Conservation (phyloP, 1,139 yeast species). For the Meyerozyma smithsonii region DNA sequence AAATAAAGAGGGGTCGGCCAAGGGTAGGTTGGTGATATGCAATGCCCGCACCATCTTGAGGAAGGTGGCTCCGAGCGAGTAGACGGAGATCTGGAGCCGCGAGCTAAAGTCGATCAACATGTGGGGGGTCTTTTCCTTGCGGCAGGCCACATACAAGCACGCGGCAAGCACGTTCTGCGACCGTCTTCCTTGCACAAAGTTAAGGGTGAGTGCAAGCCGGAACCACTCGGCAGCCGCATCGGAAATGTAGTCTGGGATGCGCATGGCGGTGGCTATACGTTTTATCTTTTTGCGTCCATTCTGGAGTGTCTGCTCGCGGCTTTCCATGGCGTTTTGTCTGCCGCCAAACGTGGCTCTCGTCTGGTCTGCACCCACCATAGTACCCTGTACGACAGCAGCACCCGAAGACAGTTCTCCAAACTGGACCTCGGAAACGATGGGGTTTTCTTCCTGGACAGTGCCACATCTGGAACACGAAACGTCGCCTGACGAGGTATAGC, state of each 20-base stretch:
- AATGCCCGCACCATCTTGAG: constrained; percentile 81
- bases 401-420: constrained; percentile 91
- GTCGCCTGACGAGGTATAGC: constrained; percentile 55
- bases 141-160: constrained; percentile 89
- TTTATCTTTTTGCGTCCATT: constrained; percentile 76
- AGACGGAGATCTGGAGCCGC: constrained; percentile 83
- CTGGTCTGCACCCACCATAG: constrained; percentile 88
- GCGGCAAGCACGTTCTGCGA: constrained; percentile 95
- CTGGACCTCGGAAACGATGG: constrained; percentile 91
- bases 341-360: constrained; percentile 67
- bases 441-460: constrained; percentile 82
- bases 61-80: constrained; percentile 92
- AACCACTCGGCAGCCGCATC: constrained; percentile 90
- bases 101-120: constrained; percentile 95
- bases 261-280: constrained; percentile 73
- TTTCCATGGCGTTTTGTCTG: constrained; percentile 67
- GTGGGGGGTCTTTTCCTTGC: constrained; percentile 86
- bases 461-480: constrained; percentile 82
- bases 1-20: constrained; percentile 91
- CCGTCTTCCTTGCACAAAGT: constrained; percentile 92
- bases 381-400: constrained; percentile 94
- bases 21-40: constrained; percentile 70
- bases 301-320: constrained; percentile 80
- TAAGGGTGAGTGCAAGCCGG: constrained; percentile 74
- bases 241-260: constrained; percentile 77